Evolutionary conservation across 305 asterid genomes (phyloP).

Genomic region (Fraxinus xanthoxyloides): DNA sequence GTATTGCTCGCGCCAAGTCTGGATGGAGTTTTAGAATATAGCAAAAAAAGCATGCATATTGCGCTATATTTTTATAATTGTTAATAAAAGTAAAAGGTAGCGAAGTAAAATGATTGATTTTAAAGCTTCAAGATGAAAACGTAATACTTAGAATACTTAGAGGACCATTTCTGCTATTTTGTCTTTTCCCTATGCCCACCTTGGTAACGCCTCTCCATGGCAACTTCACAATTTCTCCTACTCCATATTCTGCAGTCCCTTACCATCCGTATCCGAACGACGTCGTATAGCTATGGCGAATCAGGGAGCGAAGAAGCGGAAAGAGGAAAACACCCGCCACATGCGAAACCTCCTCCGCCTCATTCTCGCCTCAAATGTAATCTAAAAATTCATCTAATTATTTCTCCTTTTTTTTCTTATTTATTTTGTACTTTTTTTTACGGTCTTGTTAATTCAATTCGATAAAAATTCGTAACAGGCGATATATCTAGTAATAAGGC

Average conservation of each 20-base stretch:
- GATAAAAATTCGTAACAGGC: conserved; percentile 37
- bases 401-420: neutral
- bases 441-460: conserved; percentile 3
- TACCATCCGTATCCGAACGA: conserved; percentile 21
- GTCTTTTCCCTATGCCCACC: neutral
- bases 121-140: neutral
- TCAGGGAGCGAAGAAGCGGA: conserved; percentile 98
- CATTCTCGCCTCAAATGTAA: conserved; percentile 76
- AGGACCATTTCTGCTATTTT: neutral
- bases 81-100: neutral
- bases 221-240: neutral
- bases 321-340: conserved; percentile 82
- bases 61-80: neutral
- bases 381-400: neutral
- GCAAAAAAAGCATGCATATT: neutral
- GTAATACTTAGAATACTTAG: neutral
- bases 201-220: neutral
- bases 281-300: conserved; percentile 67
- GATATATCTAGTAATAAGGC: conserved; percentile 66
- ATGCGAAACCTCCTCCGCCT: conserved; percentile 63
- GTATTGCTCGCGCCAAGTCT: neutral
- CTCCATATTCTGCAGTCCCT: neutral
- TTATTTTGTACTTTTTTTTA: neutral
- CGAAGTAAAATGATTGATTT: neutral
- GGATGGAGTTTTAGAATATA: neutral